Conservation (phyloP, 148 eudicot species). For the Vaccinium macrocarpon region DNA sequence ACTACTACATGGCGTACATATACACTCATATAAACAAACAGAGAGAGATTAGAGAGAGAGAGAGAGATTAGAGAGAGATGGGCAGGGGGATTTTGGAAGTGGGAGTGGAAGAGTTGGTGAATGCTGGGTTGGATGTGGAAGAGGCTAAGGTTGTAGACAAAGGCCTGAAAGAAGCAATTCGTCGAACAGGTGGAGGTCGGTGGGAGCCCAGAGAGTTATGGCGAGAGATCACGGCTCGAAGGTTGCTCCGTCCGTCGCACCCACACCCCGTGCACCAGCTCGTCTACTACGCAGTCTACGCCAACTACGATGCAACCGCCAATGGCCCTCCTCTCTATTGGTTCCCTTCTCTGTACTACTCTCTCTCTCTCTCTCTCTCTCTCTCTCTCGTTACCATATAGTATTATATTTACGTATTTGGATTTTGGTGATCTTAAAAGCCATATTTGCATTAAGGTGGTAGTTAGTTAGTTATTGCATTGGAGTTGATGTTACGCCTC, state of each 20-base stretch:
- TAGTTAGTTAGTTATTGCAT: too few species aligned
- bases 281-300: slow-evolving; percentile 62
- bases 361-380: not conserved
- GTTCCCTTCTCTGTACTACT: slow-evolving; percentile 76
- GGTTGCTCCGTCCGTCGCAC: slow-evolving; percentile 52
- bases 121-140: slow-evolving; percentile 38
- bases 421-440: too few species aligned
- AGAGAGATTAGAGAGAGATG: slow-evolving; percentile 4
- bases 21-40: not conserved
- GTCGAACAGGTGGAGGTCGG: not conserved
- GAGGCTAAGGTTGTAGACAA: slow-evolving; percentile 39
- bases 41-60: not conserved
- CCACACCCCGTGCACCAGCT: slow-evolving; percentile 79
- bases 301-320: slow-evolving; percentile 48
- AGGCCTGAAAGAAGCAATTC: slow-evolving; percentile 28
- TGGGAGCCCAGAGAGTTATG: slow-evolving; percentile 40
- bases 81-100: slow-evolving; percentile 38
- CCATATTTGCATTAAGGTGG: too few species aligned
- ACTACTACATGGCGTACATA: not conserved
- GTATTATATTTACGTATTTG: too few species aligned
- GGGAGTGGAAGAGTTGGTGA: slow-evolving; percentile 36
- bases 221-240: slow-evolving; percentile 59
- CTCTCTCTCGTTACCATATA: not conserved
- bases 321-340: slow-evolving; percentile 81
- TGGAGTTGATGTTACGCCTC: too few species aligned